Base-by-base conservation (phyloP, 2,329 filamentous ascomycete genomes). In the Cladosporium oxysporum region DNA sequence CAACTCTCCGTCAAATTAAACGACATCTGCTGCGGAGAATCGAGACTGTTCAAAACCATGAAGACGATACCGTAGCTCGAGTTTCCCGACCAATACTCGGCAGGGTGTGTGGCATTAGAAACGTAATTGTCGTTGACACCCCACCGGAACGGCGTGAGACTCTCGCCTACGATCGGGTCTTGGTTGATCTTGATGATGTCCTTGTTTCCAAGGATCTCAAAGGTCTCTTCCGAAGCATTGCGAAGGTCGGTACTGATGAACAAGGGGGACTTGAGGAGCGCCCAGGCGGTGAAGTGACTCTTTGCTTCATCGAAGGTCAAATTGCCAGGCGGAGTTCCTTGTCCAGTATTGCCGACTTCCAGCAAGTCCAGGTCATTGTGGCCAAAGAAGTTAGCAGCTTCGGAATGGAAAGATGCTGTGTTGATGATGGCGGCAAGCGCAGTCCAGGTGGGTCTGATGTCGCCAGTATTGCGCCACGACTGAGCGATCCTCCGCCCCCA, bases 171-270 rank as follows among this genome's bases (percentile, higher is more conserved):
- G 33, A 69, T 62, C 10, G 71, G 71, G 33, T 73, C 71, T 52
- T 73, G 71, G 49, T 73, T 74, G 65, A 72, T 71, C n/a, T 68
- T 68, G 58, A 72, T 67, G 44, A 72, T 63, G n/a, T 73, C 66
- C 37, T 66, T 69, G 58, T 73, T 73, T 14, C 61, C 60, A 26
- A 73, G 58, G 35, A 73, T 73, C 31, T 71, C 67, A 44, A 73
- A 57, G 2, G 68, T 69, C 23, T 69, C 37, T 12, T 72, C 63
- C 3, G 69, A 66, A 16, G 65, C 69, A 28, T 73, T 73, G 5
- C 64, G 62, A 16, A 71, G 59, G 50, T 71, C 70, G n/a, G 70
- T 70, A 29, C 70, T 67, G 44, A 71, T 70, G 50, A 71, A 58
- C 35, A 71, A 49, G 35, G 69, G 70, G 12, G 68, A 70, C 62